Base-by-base conservation (phyloP, 345 rosid species). In the Aquilaria malaccensis region DNA sequence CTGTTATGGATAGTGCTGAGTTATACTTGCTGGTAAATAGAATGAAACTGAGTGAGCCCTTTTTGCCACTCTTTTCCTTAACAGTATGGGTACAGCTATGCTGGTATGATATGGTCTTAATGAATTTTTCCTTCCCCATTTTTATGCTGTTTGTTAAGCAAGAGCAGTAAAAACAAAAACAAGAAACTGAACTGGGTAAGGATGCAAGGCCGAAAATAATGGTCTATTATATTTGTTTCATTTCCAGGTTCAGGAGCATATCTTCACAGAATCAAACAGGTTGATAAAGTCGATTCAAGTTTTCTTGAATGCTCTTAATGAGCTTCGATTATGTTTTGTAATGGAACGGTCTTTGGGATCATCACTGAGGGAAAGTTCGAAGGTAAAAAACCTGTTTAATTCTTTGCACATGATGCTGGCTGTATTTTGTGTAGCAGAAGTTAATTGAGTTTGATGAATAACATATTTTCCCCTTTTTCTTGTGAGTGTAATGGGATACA, bases 201-300 rank as follows among this genome's bases (percentile, higher is more conserved):
- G 7, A 37, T 3, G 5, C 43, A 3, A 37, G 43, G 43, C 5
- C 43, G 7, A 37, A 37, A 37, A 37, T 37, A 9, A 13, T 62
- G 50, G 13, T 33, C n/a, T 59, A 48, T 59, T 59, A 52, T 37
- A 33, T 64, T 59, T 60, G 41, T 55, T 33, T 45, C n/a, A 58
- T 59, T 48, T 67, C 76, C 89, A 93, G 98, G 93, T 84, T 60
- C 78, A 84, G 83, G 71, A 80, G 55, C 81, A 83, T 75, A 78
- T 93, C 80, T 84, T 93, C 68, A 66, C 73, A 6, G 84, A 81
- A 58, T 80, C 88, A 12, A 93, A 93, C 76, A 74, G 72, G 73
- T 74, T 83, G 76, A 81, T 81, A 67, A 93, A 89, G 70, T 93
- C 98, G 55, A 87, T 87, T 69, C 98, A 85, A 85, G 77, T 93